These are phyloP conservation scores for Herpotrichia juniperi DNA, from an alignment of 2,329 filamentous ascomycete genomes.

Conservation along the genomic window DNA sequence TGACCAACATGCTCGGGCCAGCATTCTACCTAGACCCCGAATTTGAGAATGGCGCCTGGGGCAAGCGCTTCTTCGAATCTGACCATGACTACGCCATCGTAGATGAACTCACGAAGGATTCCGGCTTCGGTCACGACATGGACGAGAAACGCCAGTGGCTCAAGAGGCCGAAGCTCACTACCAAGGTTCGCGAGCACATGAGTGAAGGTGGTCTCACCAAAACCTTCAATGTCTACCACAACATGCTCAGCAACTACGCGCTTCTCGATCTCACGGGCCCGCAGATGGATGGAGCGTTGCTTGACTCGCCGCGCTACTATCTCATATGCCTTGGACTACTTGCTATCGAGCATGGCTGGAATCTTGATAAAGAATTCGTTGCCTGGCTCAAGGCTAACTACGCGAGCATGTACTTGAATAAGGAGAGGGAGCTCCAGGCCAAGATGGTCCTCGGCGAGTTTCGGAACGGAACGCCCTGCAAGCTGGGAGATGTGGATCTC, in stretches of 20 bases:
- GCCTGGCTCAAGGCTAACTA: slow-evolving; percentile 10
- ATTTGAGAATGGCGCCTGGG: slow-evolving; percentile 9
- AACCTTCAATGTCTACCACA: slow-evolving; percentile 7
- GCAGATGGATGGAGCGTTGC: not conserved
- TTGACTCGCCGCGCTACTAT: slow-evolving; percentile 13
- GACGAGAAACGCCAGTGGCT: slow-evolving; percentile 3
- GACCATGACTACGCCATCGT: slow-evolving; percentile 14
- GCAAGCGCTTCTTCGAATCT: slow-evolving; percentile 10
- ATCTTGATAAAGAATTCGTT: not conserved
- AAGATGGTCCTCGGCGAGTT: slow-evolving; percentile 4
- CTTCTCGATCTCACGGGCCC: slow-evolving; percentile 1
- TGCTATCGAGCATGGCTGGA: slow-evolving; percentile 7
- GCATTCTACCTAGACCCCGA: no score
- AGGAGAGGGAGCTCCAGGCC: slow-evolving; percentile 5
- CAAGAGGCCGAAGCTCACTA: slow-evolving; percentile 3
- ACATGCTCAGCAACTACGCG: slow-evolving; percentile 9
- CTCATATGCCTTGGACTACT: slow-evolving; percentile 9
- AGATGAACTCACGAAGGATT: slow-evolving; percentile 4
- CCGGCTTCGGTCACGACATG: slow-evolving; percentile 1
- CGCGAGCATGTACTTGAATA: not conserved
- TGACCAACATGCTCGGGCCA: no score
- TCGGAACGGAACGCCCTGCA: slow-evolving; percentile 4
- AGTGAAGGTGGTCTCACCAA: not conserved
- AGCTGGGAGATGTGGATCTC: no score
- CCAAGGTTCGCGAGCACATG: slow-evolving; percentile 2